Percentiles rank a stretch among this genome's conserved stretches.
Evolutionary conservation across 129 eudicot genomes (phyloP).

Genomic region (sunflower (Helianthus annuus)): HanXRQr2.0-SUNRISE NC_035448.2:98623353-98623852

Average conservation of each 20-base stretch:
- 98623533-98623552: conserved; percentile 37
- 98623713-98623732: conserved; percentile 86
- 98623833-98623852: conserved; percentile 79
- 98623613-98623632: conserved; percentile 43
- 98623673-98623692: conserved; percentile 31
- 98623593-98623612: conserved; percentile 60
- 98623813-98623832: conserved; percentile 72
- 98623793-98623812: conserved; percentile 65
- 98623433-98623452: conserved; percentile 87
- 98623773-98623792: conserved; percentile 73
- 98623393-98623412: conserved; percentile 92
- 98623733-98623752: conserved; percentile 91
- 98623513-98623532: conserved; percentile 45
- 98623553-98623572: conserved; percentile 48
- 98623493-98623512: conserved; percentile 77
- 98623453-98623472: conserved; percentile 81
- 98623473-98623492: conserved; percentile 72
- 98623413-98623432: conserved; percentile 95
- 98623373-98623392: conserved; percentile 89
- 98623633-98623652: conserved; percentile 43
- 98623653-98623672: conserved; percentile 49
- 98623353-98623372: conserved; percentile 46
- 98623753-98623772: conserved; percentile 93
- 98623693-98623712: conserved; percentile 47
- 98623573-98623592: conserved; percentile 54